Evolutionary conservation across 306 rosid species (phyloP).

Genomic region (Acacia melanoxylon): DNA sequence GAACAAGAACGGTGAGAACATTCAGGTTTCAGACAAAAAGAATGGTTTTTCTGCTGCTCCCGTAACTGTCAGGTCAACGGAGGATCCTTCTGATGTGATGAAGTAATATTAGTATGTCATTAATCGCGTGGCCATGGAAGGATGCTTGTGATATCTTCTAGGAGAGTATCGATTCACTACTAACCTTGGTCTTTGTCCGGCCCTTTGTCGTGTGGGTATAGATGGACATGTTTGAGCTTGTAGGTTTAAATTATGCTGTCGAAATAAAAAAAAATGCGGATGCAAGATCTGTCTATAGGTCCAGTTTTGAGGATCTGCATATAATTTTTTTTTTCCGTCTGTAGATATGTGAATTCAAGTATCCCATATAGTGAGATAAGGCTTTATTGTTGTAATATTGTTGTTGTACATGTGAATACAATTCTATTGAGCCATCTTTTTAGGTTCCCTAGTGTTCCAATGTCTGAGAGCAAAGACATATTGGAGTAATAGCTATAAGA

Average conservation of each 20-base stretch:
- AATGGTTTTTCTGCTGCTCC: slow-evolving; percentile 44
- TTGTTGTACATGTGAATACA: background rate
- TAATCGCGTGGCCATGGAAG: slow-evolving; percentile 35
- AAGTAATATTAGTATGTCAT: background rate
- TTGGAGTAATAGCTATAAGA: background rate
- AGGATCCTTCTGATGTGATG: slow-evolving; percentile 38
- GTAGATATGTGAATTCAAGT: background rate
- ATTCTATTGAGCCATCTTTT: background rate
- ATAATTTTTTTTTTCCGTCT: no score
- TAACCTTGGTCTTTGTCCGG: background rate
- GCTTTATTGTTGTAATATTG: no score
- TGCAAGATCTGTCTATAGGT: background rate
- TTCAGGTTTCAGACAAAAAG: slow-evolving; percentile 32
- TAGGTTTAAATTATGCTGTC: background rate
- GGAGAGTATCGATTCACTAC: background rate
- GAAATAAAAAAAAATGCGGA: background rate
- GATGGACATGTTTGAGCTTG: background rate
- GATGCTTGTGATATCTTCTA: slow-evolving; percentile 41
- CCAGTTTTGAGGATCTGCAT: background rate
- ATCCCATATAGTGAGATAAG: no score
- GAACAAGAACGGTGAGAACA: slow-evolving; percentile 36
- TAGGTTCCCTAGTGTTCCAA: background rate
- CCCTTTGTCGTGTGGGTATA: background rate
- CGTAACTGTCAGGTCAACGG: slow-evolving; percentile 37
- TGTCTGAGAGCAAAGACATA: background rate